Base-by-base conservation (phyloP, 2,329 filamentous ascomycete species). In the Periconia digitata region DNA sequence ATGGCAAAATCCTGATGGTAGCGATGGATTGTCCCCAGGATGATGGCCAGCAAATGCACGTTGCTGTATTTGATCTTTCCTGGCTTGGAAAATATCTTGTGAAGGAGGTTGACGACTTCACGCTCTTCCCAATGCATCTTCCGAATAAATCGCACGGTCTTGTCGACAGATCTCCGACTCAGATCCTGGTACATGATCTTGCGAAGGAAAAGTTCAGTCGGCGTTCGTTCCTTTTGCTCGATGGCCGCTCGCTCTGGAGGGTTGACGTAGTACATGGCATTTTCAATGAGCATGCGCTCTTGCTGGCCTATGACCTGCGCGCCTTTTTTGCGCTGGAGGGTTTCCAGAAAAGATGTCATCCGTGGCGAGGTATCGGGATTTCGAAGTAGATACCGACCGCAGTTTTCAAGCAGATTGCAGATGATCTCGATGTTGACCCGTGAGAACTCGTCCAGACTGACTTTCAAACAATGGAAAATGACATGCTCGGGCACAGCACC, bases 401-500 rank as follows among this genome's bases (percentile, higher is more conserved):
- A 99, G 56, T 97, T 97, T 70, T 99, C 94, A 18, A 99, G 80
- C 22, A 99, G 79, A 64, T 95, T 95, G 64, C 92, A 95, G 55
- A 99, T 92, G 60, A 99, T 96, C 71, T 99, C 95, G 55, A 99
- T 96, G 65, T 99, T 99, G 89, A 96, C 96, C 52, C 92, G 84
- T 2, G 94, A 96, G 66, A 99, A 99, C 65, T 99, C 94, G 63
- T 99, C 94, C 22, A 99, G 76, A 59, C 92, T 95, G 69, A 99
- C 92, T 72, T 96, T 99, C 61, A 99, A 84, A 67, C 94, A 99
- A 67, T 99, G 94, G 67, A 99, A 99, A 45, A 99, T 95, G 55
- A 99, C 92, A 72, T 99, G 94, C 71, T 99, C 94, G 0, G 95
- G 94, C 8, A 99, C 94, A 24, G 96, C 90, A 24, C 94, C 92